These are phyloP conservation scores for Ceratobasidium sp. DNA, from an alignment of 1,284 basidiomycete genomes.

Conservation along the genomic window DNA sequence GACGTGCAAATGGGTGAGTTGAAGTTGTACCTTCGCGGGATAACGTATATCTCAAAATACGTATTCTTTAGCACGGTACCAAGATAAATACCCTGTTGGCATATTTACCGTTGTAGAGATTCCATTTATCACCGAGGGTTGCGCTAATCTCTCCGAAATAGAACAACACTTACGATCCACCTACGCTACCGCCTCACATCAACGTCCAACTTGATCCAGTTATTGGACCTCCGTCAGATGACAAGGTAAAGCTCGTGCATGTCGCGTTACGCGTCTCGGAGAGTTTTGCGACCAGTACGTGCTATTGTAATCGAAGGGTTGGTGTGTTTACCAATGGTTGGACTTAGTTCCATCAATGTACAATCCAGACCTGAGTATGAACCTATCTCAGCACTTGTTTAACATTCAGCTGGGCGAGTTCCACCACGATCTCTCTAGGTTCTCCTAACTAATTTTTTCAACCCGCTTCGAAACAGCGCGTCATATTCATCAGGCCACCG, in stretches of 20 bases:
- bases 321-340: neutral
- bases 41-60: neutral
- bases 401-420: conserved; percentile 19
- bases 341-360: conserved; percentile 3
- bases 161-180: conserved; percentile 18
- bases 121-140: neutral
- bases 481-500: too few species aligned
- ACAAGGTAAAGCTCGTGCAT: neutral
- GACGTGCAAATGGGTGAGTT: conserved; percentile 34
- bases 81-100: neutral
- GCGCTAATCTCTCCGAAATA: neutral
- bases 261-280: neutral
- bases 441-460: too few species aligned
- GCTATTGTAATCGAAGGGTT: too few species aligned
- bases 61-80: neutral
- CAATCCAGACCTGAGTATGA: neutral
- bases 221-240: conserved; percentile 15
- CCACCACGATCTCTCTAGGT: too few species aligned
- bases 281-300: neutral
- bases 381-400: conserved; percentile 19
- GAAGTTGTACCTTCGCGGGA: neutral
- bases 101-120: conserved; percentile 1
- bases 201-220: neutral
- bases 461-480: too few species aligned
- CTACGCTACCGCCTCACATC: conserved; percentile 12